Evolutionary conservation across 148 eudicot genomes (phyloP), one percentile per base, ranked within the genome.

Genomic region (Fagopyrum esculentum): DNA sequence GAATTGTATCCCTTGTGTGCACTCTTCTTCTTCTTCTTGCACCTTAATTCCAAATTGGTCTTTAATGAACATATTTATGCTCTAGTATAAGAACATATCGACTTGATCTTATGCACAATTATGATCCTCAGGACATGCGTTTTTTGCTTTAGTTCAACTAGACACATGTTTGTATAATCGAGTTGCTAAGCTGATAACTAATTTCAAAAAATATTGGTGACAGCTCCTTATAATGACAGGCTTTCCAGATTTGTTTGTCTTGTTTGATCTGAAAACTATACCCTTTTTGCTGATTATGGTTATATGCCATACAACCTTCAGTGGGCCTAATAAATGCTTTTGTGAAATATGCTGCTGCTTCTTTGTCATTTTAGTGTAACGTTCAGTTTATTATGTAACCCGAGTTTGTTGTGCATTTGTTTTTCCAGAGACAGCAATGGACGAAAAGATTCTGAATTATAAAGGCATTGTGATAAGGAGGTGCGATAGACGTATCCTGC

Each of bases 381-480:
- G 40, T 35, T 35, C 3, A 35, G 40, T 35, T 35, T 2, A 35
- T 35, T 35, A 35, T 35, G 40, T 35, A 35, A 35, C 40, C 2
- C 3, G 40, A 35, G 40, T 17, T 45, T 68, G 46, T 13, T 68
- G 1, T 69, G 44, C 47, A 44, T 35, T 26, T 69, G 40, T 44
- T 69, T 19, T 46, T 69, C 49, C 19, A 44, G 47, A 69, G 4
- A n/a, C 30, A 22, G 15, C 6, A 3, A 72, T 72, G 74, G 73
- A 71, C 6, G 69, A 77, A 8, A 64, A 12, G 47, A 3, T 77
- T 71, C 52, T 71, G 48, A 57, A 17, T 48, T 71, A 71, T 12
- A 47, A 61, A 8, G 80, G 74, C 16, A n/a, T 77, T 19, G 70
- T 72, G 12, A 29, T 77, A 16, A 46, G 70, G 19, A 12, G 26